Percentiles rank a stretch among this genome's conserved stretches.
Evolutionary conservation across 2,329 filamentous ascomycete species (phyloP).

Genomic region (Hansfordia pulvinata): DNA sequence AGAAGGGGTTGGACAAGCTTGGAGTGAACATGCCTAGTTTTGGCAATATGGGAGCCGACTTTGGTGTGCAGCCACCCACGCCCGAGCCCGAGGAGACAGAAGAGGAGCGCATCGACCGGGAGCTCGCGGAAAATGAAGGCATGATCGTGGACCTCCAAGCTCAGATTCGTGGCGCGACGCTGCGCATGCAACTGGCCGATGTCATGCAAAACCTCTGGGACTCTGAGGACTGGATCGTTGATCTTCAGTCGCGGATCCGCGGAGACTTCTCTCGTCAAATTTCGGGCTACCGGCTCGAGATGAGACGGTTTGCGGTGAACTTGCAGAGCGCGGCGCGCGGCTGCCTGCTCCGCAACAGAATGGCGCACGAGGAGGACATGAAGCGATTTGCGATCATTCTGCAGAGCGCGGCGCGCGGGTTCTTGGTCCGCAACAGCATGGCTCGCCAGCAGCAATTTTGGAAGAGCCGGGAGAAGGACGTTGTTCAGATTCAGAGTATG

Average conservation of each 20-base stretch:
- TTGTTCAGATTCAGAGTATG: slow-evolving; percentile 72
- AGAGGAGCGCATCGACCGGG: slow-evolving; percentile 73
- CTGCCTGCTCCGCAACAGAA: slow-evolving; percentile 52
- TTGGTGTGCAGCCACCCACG: slow-evolving; percentile 64
- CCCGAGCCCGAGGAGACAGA: slow-evolving; percentile 78
- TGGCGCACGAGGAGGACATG: slow-evolving; percentile 62
- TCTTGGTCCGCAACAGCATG: slow-evolving; percentile 54
- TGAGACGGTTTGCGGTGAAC: slow-evolving; percentile 66
- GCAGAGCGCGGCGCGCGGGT: slow-evolving; percentile 67
- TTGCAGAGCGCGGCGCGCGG: slow-evolving; percentile 68
- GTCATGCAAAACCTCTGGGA: slow-evolving; percentile 89
- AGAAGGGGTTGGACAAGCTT: slow-evolving; percentile 91
- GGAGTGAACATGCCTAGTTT: slow-evolving; percentile 96
- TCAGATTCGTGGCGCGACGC: slow-evolving; percentile 68
- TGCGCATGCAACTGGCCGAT: slow-evolving; percentile 63
- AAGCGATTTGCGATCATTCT: slow-evolving; percentile 58
- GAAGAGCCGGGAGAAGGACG: slow-evolving; percentile 55
- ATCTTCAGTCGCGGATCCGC: slow-evolving; percentile 75
- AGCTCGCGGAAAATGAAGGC: slow-evolving; percentile 63
- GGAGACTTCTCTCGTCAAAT: slow-evolving; percentile 82
- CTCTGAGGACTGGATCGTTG: slow-evolving; percentile 60
- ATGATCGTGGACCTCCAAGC: slow-evolving; percentile 71
- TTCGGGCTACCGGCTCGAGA: slow-evolving; percentile 65
- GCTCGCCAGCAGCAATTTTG: slow-evolving; percentile 51
- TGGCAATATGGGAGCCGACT: slow-evolving; percentile 91